Evolutionary conservation across 2,329 filamentous ascomycete species (phyloP), one percentile per base, ranked within the genome.

Genomic region (Fusarium sp.): DNA sequence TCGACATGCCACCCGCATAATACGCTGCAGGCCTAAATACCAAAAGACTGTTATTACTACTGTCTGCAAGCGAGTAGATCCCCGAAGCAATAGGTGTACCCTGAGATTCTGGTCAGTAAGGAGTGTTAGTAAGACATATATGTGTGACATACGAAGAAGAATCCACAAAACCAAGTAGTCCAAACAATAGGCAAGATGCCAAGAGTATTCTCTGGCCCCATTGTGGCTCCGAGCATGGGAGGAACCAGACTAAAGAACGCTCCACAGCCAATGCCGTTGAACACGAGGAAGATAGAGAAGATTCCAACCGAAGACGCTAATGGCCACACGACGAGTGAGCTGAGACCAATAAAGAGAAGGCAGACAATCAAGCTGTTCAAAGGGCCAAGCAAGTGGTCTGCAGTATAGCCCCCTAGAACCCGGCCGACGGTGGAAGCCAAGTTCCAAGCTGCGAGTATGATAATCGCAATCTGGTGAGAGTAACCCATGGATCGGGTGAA

Each of bases 171-270:
- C 79, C 79, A 80, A 1, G 76, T 77, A 5, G 78, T 80, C 75
- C 78, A 78, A 2, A 80, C 61, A 6, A 80, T 77, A 1, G 79
- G 78, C 1, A 80, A 52, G 3, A 79, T 75, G 1, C 75, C 74
- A 1, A 80, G 69, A 0, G 71, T 73, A 9, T 76, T 77, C 37
- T 76, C 74, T 6, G 52, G 32, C 0, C 79, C 79, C 61, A 80
- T 79, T 0, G 72, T 73, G 2, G 76, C 73, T 2, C 79, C 76
- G 8, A 80, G 40, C 30, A 76, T 77, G 1, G 77, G 70, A 2
- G 79, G 79, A 7, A 79, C 79, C 3, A 80, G 61, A 28, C 79
- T 80, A n/a, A 80, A 80, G 53, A 79, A 80, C 0, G 78, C 77
- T 4, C 79, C 79, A 4, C 78, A 80, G 1, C 79, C 78, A 19